Evolutionary conservation across 441 rosid species (phyloP).

Genomic region (Erodium moschatum): DNA sequence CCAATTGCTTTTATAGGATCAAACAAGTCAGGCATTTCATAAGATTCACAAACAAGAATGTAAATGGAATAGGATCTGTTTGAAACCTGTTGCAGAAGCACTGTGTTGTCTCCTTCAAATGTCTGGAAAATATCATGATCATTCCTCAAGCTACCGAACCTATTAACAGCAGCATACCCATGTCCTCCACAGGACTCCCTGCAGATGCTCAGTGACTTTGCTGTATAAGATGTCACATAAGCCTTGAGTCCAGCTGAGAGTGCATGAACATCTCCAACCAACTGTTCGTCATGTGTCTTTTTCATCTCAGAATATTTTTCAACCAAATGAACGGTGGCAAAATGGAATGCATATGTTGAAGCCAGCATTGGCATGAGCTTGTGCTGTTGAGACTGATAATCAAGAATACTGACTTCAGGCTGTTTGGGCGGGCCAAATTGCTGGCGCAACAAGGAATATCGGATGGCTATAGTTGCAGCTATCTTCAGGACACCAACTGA

Average conservation of each 20-base stretch:
- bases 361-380: conserved; percentile 99
- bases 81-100: conserved; percentile 84
- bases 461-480: conserved; percentile 69
- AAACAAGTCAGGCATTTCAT: neutral
- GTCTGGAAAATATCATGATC: conserved; percentile 99
- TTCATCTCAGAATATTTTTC: conserved; percentile 84
- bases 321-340: conserved; percentile 61
- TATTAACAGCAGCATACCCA: conserved; percentile 97
- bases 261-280: conserved; percentile 83
- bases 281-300: conserved; percentile 64
- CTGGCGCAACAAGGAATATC: conserved; percentile 81
- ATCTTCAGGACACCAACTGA: conserved; percentile 81
- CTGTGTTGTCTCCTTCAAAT: conserved; percentile 98
- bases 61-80: conserved; percentile 12
- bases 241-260: conserved; percentile 94
- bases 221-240: conserved; percentile 81
- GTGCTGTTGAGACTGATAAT: conserved; percentile 98
- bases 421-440: conserved; percentile 94
- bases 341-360: conserved; percentile 86
- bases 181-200: conserved; percentile 99
- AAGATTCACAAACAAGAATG: conserved; percentile 16
- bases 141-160: conserved; percentile 89
- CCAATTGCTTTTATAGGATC: neutral
- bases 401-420: conserved; percentile 94
- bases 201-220: conserved; percentile 73